phyloP scores from a whole-genome alignment of 805 yeast species.

The Candida schatavii region DNA sequence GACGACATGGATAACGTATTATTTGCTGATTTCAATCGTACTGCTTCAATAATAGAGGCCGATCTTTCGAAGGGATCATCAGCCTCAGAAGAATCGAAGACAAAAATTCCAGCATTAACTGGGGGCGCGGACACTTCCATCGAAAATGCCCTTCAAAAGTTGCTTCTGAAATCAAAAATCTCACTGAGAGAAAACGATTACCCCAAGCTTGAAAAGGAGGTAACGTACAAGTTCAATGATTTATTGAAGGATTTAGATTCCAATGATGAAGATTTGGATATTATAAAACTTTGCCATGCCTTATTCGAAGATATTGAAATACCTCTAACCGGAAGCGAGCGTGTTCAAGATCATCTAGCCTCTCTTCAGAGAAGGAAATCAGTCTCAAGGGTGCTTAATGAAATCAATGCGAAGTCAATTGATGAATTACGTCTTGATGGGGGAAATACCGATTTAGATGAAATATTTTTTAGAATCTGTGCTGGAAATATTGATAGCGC shows the following conservation, averaged over 20 bases:
- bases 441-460: slow-evolving; percentile 33
- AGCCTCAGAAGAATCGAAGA: not conserved
- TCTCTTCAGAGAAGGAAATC: slow-evolving; percentile 37
- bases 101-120: not conserved
- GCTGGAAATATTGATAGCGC: slow-evolving; percentile 64
- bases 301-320: slow-evolving; percentile 42
- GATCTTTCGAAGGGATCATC: not conserved
- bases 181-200: slow-evolving; percentile 21
- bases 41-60: slow-evolving; percentile 19
- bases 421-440: slow-evolving; percentile 18
- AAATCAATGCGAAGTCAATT: slow-evolving; percentile 37
- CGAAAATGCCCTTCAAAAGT: slow-evolving; percentile 14
- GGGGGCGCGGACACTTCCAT: slow-evolving; percentile 1
- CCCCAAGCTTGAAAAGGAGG: slow-evolving; percentile 18
- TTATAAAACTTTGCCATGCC: slow-evolving; percentile 51
- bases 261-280: slow-evolving; percentile 21
- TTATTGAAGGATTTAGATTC: slow-evolving; percentile 11
- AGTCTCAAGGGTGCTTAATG: slow-evolving; percentile 57
- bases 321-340: slow-evolving; percentile 5
- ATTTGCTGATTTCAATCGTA: slow-evolving; percentile 44
- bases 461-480: slow-evolving; percentile 48
- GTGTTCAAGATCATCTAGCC: slow-evolving; percentile 15
- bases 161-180: slow-evolving; percentile 23
- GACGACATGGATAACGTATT: slow-evolving; percentile 46
- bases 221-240: slow-evolving; percentile 17